A percentile compares a stretch with the other conserved stretches of the same genome.
Evolutionary conservation across 257 asterid species (phyloP).

Genomic region (Primulina eburnea): DNA sequence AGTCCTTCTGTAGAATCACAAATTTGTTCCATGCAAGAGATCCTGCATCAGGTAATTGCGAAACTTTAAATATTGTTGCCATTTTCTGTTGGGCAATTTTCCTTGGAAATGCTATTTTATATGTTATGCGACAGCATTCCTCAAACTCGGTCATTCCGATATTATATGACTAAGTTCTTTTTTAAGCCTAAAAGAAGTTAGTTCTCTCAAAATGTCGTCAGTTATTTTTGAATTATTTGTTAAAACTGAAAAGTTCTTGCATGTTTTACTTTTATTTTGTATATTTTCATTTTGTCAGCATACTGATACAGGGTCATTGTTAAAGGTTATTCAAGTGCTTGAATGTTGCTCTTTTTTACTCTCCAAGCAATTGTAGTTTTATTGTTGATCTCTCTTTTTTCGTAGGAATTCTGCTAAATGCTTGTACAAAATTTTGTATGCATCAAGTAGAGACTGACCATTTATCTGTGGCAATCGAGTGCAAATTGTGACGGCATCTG

Average conservation of each 20-base stretch:
- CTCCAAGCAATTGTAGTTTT: background rate
- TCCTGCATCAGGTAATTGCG: conserved; percentile 68
- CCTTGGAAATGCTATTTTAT: background rate
- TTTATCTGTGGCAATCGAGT: background rate
- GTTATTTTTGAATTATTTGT: background rate
- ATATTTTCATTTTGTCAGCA: background rate
- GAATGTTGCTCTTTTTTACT: background rate
- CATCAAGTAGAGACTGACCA: background rate
- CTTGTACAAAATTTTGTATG: background rate
- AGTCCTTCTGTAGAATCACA: conserved; percentile 54
- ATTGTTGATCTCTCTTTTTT: background rate
- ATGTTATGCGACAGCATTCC: background rate
- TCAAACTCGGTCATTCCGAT: background rate
- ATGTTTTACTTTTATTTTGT: background rate
- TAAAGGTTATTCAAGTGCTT: background rate
- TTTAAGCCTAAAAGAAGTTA: background rate
- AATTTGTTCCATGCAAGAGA: conserved; percentile 69
- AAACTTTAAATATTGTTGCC: background rate
- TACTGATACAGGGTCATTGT: background rate
- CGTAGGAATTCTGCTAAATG: background rate
- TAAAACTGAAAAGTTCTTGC: background rate
- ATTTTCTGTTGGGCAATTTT: background rate
- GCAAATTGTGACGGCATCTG: background rate
- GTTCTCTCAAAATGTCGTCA: background rate
- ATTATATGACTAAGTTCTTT: background rate